Conservation (phyloP, 75 land plant genomes). For the Cryptomeria japonica region DNA sequence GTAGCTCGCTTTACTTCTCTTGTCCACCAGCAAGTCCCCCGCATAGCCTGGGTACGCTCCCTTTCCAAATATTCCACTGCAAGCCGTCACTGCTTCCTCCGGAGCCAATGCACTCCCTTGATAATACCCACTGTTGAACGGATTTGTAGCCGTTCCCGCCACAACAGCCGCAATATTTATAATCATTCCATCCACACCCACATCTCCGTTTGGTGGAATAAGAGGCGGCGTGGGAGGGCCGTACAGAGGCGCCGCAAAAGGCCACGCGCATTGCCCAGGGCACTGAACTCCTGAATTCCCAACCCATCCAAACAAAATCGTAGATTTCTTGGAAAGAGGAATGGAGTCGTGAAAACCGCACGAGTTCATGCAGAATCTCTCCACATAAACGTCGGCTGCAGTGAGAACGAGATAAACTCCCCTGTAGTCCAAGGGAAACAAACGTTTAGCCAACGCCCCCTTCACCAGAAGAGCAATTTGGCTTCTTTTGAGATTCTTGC, state of each 20-base stretch:
- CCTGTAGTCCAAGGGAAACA: conserved; percentile 18
- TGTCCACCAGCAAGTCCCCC: conserved; percentile 21
- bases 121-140: conserved; percentile 27
- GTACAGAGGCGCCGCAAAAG: conserved; percentile 24
- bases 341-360: conserved; percentile 53
- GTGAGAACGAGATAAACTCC: conserved; percentile 59
- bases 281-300: conserved; percentile 39
- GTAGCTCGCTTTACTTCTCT: conserved; percentile 24
- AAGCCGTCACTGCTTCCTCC: conserved; percentile 30
- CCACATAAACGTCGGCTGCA: conserved; percentile 64
- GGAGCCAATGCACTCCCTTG: conserved; percentile 27
- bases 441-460: conserved; percentile 2
- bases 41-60: conserved; percentile 43
- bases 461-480: not conserved
- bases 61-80: conserved; percentile 33
- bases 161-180: conserved; percentile 34
- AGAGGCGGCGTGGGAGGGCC: conserved; percentile 21
- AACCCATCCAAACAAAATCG: conserved; percentile 35
- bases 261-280: conserved; percentile 47
- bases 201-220: conserved; percentile 38
- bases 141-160: conserved; percentile 31
- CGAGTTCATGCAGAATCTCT: conserved; percentile 71
- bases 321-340: not conserved
- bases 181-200: conserved; percentile 42
- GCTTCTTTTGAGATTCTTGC: conserved; percentile 47